Evolutionary conservation across 257 asterid genomes (phyloP).

Genomic region (Solanum piurae): DNA sequence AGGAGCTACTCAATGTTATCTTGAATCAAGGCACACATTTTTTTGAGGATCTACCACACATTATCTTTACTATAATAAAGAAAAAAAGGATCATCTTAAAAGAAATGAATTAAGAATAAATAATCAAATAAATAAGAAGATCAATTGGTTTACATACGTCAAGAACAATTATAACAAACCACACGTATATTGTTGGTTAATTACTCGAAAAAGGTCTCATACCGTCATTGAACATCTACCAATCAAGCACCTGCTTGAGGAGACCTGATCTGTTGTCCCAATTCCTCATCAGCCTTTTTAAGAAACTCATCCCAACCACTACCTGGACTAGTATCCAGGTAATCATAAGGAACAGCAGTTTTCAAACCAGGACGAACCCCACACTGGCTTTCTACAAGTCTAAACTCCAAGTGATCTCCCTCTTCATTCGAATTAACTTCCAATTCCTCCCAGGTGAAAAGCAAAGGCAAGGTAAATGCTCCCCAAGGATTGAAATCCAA

Average conservation of each 20-base stretch:
- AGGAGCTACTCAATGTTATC: background rate
- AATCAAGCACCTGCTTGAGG: conserved; percentile 43
- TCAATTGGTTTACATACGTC: background rate
- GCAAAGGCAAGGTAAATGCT: conserved; percentile 60
- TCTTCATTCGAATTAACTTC: conserved; percentile 32
- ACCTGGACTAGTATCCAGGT: conserved; percentile 66
- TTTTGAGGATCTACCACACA: background rate
- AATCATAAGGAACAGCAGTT: conserved; percentile 85
- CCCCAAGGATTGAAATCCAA: conserved; percentile 95
- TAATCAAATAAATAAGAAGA: background rate
- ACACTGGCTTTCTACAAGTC: conserved; percentile 46
- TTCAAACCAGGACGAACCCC: conserved; percentile 83
- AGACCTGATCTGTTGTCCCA: conserved; percentile 24
- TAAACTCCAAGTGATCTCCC: conserved; percentile 31
- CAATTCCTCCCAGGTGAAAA: conserved; percentile 78
- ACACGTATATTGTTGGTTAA: background rate
- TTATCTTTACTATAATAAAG: background rate
- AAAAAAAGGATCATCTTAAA: background rate
- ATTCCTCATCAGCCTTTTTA: conserved; percentile 49
- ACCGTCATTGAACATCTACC: background rate
- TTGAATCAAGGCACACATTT: background rate
- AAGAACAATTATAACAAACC: background rate
- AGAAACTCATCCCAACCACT: conserved; percentile 89
- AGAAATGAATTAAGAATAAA: background rate
- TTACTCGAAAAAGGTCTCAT: background rate